Evolutionary conservation across 208 protist species (phyloP), one percentile per base, ranked within the genome.

Genomic region (Sergeia podlipaevii): DNA sequence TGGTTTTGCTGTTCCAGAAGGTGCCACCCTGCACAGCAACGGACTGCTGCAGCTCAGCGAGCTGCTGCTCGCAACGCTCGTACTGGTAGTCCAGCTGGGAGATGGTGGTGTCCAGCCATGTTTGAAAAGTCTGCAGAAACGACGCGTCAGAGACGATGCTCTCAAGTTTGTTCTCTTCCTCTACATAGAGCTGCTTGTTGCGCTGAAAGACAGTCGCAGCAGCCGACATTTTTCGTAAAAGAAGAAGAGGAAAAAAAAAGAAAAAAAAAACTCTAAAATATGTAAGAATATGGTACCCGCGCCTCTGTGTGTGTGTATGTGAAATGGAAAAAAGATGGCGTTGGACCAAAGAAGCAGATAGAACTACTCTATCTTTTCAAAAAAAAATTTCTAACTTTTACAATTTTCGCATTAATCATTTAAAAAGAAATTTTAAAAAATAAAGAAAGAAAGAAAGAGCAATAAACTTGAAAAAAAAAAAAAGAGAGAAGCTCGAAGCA

Each of bases 1-100:
- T 77, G 0, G 85, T 87, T 46, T 93, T 91, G 59, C 80, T 89
- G 51, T 68, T 83, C 88, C 88, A 95, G 65, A 85, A 95, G 39
- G 49, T 61, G 2, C 88, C 85, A 8, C 65, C 55, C 24, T 73
- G 68, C 11, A 82, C 77, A n/a, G 68, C 43, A 5, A 89, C 82
- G 32, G 62, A 71, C 62, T 92, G 84, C 60, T 93, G 83, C 21
- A 96, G 65, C 64, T 91, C 81, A n/a, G 83, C 60, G 21, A 96
- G 61, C 47, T 86, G 75, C 67, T 89, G 74, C 55, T 93, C 85
- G 55, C 90, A 95, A 15, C 68, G 41, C 62, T 90, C 88, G 54
- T 81, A 91, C 62, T 89, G 88, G 33, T 75, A 70, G 53, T 95
- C 88, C 0, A 95, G 67, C 61, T 86, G 65, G 2, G 81, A 68